Conservation (phyloP, 2,329 filamentous ascomycete genomes). For the Aspergillus sp. region DNA sequence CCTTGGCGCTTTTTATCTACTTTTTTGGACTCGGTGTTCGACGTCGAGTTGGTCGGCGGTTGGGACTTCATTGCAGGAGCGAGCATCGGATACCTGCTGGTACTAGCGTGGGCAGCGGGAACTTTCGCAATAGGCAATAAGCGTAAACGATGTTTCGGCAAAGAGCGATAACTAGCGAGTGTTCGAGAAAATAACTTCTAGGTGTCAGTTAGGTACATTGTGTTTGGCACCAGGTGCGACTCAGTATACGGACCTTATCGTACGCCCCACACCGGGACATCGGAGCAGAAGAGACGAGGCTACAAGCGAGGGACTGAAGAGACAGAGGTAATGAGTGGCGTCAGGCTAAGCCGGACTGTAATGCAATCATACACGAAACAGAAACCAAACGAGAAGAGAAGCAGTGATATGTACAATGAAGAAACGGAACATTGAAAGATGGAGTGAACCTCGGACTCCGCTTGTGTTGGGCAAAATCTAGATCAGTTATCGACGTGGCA, state of each 20-base stretch:
- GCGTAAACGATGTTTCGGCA: neutral
- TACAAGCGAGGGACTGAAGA: neutral
- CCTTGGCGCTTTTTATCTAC: neutral
- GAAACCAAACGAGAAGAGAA: neutral
- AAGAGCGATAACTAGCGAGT: neutral
- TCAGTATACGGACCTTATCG: constrained; percentile 14
- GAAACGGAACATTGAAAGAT: neutral
- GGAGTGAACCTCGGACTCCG: neutral
- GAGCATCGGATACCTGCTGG: neutral
- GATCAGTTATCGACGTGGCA: neutral
- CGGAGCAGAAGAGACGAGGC: constrained; percentile 4
- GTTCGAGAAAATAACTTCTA: neutral
- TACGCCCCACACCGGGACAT: constrained; percentile 19
- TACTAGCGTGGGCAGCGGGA: neutral
- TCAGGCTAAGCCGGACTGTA: neutral
- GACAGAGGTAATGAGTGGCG: neutral
- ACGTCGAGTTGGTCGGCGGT: neutral
- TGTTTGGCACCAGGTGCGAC: neutral
- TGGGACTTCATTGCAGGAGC: constrained; percentile 8
- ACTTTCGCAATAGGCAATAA: neutral
- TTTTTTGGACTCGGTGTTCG: constrained; percentile 4
- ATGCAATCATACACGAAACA: neutral
- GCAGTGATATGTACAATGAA: neutral
- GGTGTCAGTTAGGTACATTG: constrained; percentile 1
- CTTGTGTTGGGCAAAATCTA: neutral